phyloP scores from a whole-genome alignment of 2,329 filamentous ascomycete species.

The Neurospora sp. region DNA sequence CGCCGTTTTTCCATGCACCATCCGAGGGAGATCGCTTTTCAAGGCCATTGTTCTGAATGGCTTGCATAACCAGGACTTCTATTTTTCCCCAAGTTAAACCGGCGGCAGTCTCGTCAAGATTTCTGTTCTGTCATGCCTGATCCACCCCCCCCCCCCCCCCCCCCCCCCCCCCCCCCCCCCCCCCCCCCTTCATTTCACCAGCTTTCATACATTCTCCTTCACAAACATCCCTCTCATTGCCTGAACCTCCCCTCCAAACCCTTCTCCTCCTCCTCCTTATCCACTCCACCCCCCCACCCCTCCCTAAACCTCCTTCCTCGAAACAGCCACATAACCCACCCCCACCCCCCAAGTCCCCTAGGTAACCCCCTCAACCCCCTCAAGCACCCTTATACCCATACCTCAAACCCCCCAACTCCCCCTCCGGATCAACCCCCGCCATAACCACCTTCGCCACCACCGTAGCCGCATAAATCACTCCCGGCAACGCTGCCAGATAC shows the following conservation, averaged over 20 bases:
- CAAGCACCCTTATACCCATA: conserved; percentile 62
- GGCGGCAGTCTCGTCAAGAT: neutral
- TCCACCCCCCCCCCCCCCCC: no score
- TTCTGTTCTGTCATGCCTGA: no score
- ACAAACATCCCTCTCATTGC: neutral
- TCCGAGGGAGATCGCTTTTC: neutral
- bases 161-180: no score
- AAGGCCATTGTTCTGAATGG: neutral
- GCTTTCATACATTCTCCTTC: neutral
- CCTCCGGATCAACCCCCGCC: conserved; percentile 57
- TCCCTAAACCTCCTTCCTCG: neutral
- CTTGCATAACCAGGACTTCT: neutral
- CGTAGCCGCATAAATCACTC: conserved; percentile 50
- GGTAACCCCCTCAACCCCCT: neutral
- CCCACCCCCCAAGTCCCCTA: neutral
- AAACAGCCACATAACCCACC: neutral
- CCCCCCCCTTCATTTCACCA: neutral
- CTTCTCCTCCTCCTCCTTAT: no score
- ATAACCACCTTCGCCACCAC: conserved; percentile 56
- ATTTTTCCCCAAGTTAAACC: neutral
- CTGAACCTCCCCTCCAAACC: no score
- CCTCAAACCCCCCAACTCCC: conserved; percentile 50
- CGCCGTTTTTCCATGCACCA: neutral
- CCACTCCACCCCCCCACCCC: no score
- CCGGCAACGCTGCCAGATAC: conserved; percentile 42